phyloP scores from a whole-genome alignment of 2,329 filamentous ascomycete genomes.

The Sclerotinia spermophila region DNA sequence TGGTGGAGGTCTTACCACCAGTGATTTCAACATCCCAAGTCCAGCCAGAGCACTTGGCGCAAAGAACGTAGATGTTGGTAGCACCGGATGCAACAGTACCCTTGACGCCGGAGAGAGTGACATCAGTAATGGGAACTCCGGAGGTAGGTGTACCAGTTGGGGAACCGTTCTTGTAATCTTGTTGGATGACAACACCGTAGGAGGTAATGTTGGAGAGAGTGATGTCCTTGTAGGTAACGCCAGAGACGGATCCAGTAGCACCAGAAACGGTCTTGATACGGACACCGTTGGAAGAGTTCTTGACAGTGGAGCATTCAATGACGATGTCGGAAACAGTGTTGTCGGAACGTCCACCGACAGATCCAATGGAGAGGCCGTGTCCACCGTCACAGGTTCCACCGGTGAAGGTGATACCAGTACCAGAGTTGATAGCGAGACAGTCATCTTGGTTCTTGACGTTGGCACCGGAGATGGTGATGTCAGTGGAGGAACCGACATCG shows the following conservation, averaged over 20 bases:
- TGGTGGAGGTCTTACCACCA: constrained; percentile 46
- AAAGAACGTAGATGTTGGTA: constrained; percentile 51
- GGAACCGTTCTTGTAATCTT: constrained; percentile 46
- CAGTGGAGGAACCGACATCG: constrained; percentile 46
- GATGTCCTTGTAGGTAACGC: constrained; percentile 52
- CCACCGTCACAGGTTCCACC: constrained; percentile 34
- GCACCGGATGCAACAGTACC: constrained; percentile 41
- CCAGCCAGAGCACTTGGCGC: constrained; percentile 51
- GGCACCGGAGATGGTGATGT: constrained; percentile 49
- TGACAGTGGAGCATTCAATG: constrained; percentile 47
- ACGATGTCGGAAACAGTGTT: constrained; percentile 53
- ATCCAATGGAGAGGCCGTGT: constrained; percentile 54
- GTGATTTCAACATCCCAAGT: constrained; percentile 50
- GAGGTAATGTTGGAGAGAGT: constrained; percentile 45
- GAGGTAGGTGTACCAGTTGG: constrained; percentile 30
- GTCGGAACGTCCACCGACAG: constrained; percentile 52
- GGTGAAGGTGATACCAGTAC: constrained; percentile 39
- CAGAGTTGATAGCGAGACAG: constrained; percentile 56
- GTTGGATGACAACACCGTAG: constrained; percentile 51
- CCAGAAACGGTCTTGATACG: constrained; percentile 40
- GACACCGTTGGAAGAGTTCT: constrained; percentile 50
- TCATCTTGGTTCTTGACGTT: constrained; percentile 57
- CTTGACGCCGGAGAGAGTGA: constrained; percentile 44
- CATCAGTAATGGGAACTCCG: constrained; percentile 51
- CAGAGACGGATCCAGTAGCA: constrained; percentile 42